Evolutionary conservation across 208 protist genomes (phyloP).

Genomic region (Acanthamoeba polyphaga): DNA sequence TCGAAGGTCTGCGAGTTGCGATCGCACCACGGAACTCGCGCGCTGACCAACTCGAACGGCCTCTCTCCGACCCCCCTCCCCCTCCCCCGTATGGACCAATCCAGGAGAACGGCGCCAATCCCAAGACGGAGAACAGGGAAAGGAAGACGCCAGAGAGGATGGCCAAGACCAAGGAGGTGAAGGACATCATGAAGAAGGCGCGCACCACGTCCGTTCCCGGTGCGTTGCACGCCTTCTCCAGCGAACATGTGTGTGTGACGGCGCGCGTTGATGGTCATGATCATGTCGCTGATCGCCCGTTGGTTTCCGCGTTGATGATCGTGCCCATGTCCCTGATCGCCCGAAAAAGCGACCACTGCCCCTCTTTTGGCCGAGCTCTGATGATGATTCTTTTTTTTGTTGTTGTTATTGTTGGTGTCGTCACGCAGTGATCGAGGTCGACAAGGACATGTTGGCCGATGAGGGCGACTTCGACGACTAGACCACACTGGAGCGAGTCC

Average conservation of each 20-base stretch:
- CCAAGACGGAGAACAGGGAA: conserved; percentile 58
- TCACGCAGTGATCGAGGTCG: conserved; percentile 39
- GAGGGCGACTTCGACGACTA: conserved; percentile 54
- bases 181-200: conserved; percentile 28
- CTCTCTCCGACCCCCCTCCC: not conserved
- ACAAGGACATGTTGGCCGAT: conserved; percentile 73
- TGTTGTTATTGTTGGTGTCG: too few relatives aligned
- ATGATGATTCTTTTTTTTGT: too few relatives aligned
- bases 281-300: too few relatives aligned
- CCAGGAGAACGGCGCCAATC: conserved; percentile 60
- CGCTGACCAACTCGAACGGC: too few relatives aligned
- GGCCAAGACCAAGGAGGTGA: conserved; percentile 64
- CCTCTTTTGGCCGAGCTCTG: too few relatives aligned
- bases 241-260: too few relatives aligned
- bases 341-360: too few relatives aligned
- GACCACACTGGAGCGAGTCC: not conserved
- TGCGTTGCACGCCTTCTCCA: not conserved
- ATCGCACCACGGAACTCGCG: too few relatives aligned
- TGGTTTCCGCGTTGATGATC: too few relatives aligned
- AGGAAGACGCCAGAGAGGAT: conserved; percentile 51
- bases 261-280: too few relatives aligned
- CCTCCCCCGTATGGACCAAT: not conserved
- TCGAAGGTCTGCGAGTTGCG: too few relatives aligned
- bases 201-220: conserved; percentile 17
- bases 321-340: too few relatives aligned